Evolutionary conservation across 2,329 filamentous ascomycete species (phyloP).

Genomic region (Coniosporium tulheliwenetii): DNA sequence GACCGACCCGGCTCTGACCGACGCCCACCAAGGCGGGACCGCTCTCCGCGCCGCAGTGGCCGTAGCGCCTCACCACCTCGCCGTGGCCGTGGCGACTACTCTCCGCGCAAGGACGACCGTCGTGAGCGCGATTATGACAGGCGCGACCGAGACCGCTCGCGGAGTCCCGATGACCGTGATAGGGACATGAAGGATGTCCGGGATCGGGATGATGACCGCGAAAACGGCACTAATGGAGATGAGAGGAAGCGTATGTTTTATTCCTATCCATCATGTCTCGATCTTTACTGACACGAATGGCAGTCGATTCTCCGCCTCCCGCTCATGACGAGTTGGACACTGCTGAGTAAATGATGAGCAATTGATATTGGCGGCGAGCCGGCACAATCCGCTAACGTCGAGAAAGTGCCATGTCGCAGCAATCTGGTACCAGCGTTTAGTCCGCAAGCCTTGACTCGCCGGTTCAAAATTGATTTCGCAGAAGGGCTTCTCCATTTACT

Average conservation of each 20-base stretch:
- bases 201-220: constrained; percentile 21
- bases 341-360: constrained; percentile 46
- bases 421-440: too few relatives aligned
- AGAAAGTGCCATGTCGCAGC: too few relatives aligned
- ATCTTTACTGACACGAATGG: constrained; percentile 14
- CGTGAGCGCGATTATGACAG: constrained; percentile 56
- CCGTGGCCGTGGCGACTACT: constrained; percentile 52
- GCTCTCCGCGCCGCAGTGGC: constrained; percentile 30
- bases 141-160: constrained; percentile 61
- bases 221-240: constrained; percentile 52
- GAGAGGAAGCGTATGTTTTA: constrained; percentile 62
- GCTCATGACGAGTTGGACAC: constrained; percentile 92
- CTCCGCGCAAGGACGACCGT: constrained; percentile 77
- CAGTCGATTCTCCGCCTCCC: constrained; percentile 63
- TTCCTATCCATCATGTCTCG: too few relatives aligned
- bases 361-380: not conserved
- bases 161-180: constrained; percentile 48
- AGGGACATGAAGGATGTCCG: constrained; percentile 32
- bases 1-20: constrained; percentile 33
- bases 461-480: too few relatives aligned
- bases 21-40: constrained; percentile 61
- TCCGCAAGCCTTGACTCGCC: too few relatives aligned
- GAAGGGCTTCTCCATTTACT: too few relatives aligned
- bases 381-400: too few relatives aligned
- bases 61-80: constrained; percentile 36